Evolutionary conservation across 148 eudicot species (phyloP), one percentile per base, ranked within the genome.

Genomic region (Selenicereus undatus): DNA sequence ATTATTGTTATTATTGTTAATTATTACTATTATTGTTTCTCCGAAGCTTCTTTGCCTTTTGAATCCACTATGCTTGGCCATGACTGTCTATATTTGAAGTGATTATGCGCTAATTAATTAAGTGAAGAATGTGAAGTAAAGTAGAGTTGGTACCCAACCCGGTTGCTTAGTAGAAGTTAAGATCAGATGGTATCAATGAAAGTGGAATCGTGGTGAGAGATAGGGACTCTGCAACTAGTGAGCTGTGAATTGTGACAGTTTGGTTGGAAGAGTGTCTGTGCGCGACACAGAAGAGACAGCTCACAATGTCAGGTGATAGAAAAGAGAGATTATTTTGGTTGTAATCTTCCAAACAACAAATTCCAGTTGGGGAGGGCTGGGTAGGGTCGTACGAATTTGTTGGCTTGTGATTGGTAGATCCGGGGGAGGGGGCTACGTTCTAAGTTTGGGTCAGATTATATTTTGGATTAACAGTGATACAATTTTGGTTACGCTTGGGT

Each of bases 1-100:
- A 58, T 58, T 56, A 4, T 4, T 39, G 13, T 56, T 77, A 78
- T 78, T 32, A 78, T 42, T 60, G 27, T 77, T 56, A 71, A 77
- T 66, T 66, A 36, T 36, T 76, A 45, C 24, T 29, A 66, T 27
- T 27, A 10, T 66, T 8, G 29, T 64, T 64, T n/a, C 2, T 64
- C n/a, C 10, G 8, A n/a, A 29, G 5, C 68, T 64, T 35, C 7
- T 12, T 36, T 24, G 17, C 6, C 32, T 39, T 35, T 17, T 1
- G 22, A 21, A 5, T 20, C 0, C 20, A 20, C 43, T 18, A 16
- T 58, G 11, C 32, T 51, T 62, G 18, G n/a, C 45, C 13, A 65
- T 48, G 0, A 0, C 0, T 73, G 3, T 24, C 2, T 4, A 52
- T n/a, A 3, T 18, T 24, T 66, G 5, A 18, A 13, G 17, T 56